Conservation (phyloP, 179 eudicot genomes). For the Monotropa hypopitys region DNA sequence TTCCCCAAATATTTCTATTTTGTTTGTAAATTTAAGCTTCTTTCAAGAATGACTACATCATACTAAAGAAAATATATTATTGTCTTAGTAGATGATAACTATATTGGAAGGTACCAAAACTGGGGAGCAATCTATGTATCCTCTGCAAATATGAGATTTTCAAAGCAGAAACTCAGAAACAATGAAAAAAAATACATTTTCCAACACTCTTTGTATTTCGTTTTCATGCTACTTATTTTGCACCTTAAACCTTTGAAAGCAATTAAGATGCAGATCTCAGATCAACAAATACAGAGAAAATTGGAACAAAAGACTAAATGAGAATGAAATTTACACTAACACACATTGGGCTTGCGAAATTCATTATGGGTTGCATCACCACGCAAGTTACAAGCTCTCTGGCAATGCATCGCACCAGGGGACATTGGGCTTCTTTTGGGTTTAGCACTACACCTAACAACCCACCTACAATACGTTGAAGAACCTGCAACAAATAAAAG, state of each 20-base stretch:
- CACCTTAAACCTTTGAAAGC: not conserved
- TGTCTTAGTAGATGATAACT: not conserved
- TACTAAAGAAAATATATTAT: not conserved
- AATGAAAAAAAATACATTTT: not conserved
- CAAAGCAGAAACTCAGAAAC: not conserved
- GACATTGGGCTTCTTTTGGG: conserved; percentile 85
- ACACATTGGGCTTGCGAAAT: conserved; percentile 82
- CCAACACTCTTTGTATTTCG: not conserved
- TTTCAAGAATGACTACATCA: not conserved
- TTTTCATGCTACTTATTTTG: not conserved
- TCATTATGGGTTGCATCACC: conserved; percentile 81
- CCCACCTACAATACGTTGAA: conserved; percentile 69
- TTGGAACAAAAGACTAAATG: too few species aligned
- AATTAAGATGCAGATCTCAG: conserved; percentile 26
- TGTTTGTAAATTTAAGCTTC: not conserved
- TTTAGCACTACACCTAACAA: conserved; percentile 61
- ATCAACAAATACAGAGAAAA: too few species aligned
- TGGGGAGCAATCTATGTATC: not conserved
- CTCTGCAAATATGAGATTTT: not conserved
- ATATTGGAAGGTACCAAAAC: not conserved
- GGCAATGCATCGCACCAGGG: conserved; percentile 78
- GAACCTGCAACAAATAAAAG: conserved; percentile 38
- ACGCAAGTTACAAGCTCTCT: conserved; percentile 85
- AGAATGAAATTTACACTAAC: conserved; percentile 16
- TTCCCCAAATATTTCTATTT: not conserved